Evolutionary conservation across 768 basidiomycete species (phyloP), one percentile per base, ranked within the genome.

Genomic region (Serpula lacrymans): DNA sequence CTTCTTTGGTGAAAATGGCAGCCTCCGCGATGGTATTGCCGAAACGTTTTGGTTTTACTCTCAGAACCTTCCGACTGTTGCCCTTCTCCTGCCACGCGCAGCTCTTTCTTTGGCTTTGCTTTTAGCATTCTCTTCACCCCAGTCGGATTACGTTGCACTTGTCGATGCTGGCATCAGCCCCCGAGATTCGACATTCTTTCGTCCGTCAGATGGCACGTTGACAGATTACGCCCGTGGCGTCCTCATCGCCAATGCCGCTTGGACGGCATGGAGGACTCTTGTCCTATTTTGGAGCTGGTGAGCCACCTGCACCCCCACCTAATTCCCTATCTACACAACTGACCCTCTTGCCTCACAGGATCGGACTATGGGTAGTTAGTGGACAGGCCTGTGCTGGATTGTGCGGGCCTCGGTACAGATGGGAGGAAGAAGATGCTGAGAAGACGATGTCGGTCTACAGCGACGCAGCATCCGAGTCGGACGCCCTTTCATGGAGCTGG

Each of bases 11-110:
- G 71, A 78, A 49, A 65, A 65, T 31, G 75, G 71, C 41, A 65
- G 71, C 51, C 43, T 72, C 42, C 68, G 69, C 33, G 74, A 80
- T 46, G 74, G 74, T 41, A 64, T 92, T 31, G 85, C 91, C n/a
- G 91, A 95, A 64, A 83, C 83, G 11, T 88, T 76, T 57, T 88
- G 80, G 69, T 80, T 79, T 54, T 86, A 88, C 49, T 80, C 90
- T 1, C 92, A 95, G 67, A 90, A 92, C 55, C 58, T 84, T 25
- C 84, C 91, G 4, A 88, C 86, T 0, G 79, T 93, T 29, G 74
- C 79, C 7, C 72, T 90, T n/a, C 74, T 93, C 29, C 67, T 95
- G 14, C 92, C 92, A 18, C 78, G 92, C 44, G 88, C 88, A 22
- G 89, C 80, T 7, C 66, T 95, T 28, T 73, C 71, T 29, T 63